Base-by-base conservation (phyloP, 192 early-diverging fungal genomes). In the Umbelopsis sp. region DNA sequence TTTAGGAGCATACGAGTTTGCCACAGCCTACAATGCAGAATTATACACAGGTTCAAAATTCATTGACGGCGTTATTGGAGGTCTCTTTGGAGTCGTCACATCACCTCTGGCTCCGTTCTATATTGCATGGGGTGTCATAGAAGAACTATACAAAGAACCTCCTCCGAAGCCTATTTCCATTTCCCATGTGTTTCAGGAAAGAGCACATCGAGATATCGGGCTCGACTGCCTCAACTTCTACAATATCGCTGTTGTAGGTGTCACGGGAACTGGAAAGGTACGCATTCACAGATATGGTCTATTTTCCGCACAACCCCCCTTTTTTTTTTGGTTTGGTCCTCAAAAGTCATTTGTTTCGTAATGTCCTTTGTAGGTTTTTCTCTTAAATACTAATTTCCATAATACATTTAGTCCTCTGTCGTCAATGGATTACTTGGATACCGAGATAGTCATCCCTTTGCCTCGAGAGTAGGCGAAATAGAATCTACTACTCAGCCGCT, bases 221-320 rank as follows among this genome's bases (percentile, higher is more conserved):
- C 34, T 76, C 4, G 75, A 76, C 53, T 71, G 62, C 44, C 43
- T 26, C 1, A 41, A 54, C 47, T 53, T 41, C 25, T 71, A 76
- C 45, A 76, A 76, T 11, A 59, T 76, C 3, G 75, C 75, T 12
- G 66, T 76, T 21, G 31, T 50, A 1, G 75, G 75, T 24, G 43
- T 50, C 32, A 53, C 75, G 8, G 75, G 75, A 16, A 68, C 69
- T 1, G 75, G 75, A 41, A 76, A 76, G 51, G 75, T 76, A 59
- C 53, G 17, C 38, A 41, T 41, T 11, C 38, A 41, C 38, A 38
- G 41, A 67, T 41, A 24, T 10, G 25, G 45, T 67, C 9, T 43
- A 2, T 22, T 41, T 41, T 41, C 38, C 38, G 38, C 12, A 6
- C 12, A 11, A 6, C 38, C 7, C 7, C 7, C 12, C 7, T 41